Base-by-base conservation (phyloP, 1,284 basidiomycete species). In the Cerioporus squamosus region DNA sequence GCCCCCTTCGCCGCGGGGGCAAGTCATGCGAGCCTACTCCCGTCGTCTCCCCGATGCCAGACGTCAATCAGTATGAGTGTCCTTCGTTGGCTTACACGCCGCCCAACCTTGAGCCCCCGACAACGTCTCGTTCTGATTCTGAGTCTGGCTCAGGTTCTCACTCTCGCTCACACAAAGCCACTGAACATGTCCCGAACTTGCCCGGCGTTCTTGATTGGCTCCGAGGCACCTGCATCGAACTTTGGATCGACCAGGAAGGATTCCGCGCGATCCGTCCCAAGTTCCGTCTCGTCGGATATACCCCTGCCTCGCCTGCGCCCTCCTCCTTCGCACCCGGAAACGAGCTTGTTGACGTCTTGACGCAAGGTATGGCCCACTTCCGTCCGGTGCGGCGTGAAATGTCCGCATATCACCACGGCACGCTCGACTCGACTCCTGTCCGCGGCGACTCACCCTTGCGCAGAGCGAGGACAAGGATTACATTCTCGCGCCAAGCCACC, bases 161-260 rank as follows among this genome's bases (percentile, higher is more conserved):
- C 23, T 52, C 57, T 33, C 39, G 46, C n/a, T 58, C 57, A 18
- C 36, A 24, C 40, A 42, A 53, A 17, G 31, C 50, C 17, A 15
- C 20, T 10, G 5, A 48, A 23, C 15, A 20, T 10, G 23, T 67
- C 33, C 40, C 59, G 23, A 60, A 57, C 36, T 69, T 83, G 15
- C 80, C 81, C 0, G 63, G 66, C 17, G 70, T 75, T 39, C 67
- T 85, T 1, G 63, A 70, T 1, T 89, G 86, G 84, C 77, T 91
- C 9, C 75, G 79, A 55, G 75, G 79, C 47, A 76, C 77, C 18
- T 73, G 71, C 33, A 71, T 93, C n/a, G 83, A 90, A 57, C 74
- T 93, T 29, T 81, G 85, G 72, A 86, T 93, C 31, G 92, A 93
- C 67, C 91, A 93, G 72, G 91, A 93, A 74, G 87, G 88, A 7